Evolutionary conservation across 208 protist species (phyloP).

Genomic region (Acanthamoeba lenticulata): DNA sequence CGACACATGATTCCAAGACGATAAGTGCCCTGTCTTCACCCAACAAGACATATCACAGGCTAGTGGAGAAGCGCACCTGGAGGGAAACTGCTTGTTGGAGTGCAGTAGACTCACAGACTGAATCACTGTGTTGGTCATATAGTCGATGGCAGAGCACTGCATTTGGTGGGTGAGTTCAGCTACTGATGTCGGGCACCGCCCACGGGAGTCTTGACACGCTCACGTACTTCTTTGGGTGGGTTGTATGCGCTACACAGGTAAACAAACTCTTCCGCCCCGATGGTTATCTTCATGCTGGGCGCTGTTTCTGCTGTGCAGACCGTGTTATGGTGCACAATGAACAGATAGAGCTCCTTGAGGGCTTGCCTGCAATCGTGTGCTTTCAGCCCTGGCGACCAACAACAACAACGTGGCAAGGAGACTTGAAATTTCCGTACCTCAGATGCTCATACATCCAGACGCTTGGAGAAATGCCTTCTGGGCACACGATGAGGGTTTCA

Average conservation of each 20-base stretch:
- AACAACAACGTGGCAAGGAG: neutral
- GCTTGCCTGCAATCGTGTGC: neutral
- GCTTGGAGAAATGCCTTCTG: neutral
- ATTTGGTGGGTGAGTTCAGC: no score
- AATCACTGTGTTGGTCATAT: constrained; percentile 59
- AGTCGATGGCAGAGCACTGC: constrained; percentile 61
- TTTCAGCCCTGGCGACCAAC: neutral
- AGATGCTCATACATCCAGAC: constrained; percentile 68
- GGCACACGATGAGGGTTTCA: neutral
- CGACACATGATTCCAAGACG: no score
- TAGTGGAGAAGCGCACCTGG: neutral
- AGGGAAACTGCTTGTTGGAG: constrained; percentile 62
- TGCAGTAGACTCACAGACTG: constrained; percentile 9
- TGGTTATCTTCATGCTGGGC: constrained; percentile 66
- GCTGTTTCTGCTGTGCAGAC: constrained; percentile 52
- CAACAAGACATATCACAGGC: no score
- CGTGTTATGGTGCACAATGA: constrained; percentile 38
- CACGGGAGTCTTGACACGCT: no score
- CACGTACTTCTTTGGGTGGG: constrained; percentile 45
- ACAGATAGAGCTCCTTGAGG: constrained; percentile 56
- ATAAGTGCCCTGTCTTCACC: no score
- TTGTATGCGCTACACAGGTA: constrained; percentile 68
- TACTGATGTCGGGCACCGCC: no score
- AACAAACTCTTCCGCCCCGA: constrained; percentile 46
- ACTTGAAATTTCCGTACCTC: neutral